A percentile compares a stretch with the other conserved stretches of the same genome.
phyloP scores from a whole-genome alignment of 768 basidiomycete genomes.

The Boletus subcaerulescens region DNA sequence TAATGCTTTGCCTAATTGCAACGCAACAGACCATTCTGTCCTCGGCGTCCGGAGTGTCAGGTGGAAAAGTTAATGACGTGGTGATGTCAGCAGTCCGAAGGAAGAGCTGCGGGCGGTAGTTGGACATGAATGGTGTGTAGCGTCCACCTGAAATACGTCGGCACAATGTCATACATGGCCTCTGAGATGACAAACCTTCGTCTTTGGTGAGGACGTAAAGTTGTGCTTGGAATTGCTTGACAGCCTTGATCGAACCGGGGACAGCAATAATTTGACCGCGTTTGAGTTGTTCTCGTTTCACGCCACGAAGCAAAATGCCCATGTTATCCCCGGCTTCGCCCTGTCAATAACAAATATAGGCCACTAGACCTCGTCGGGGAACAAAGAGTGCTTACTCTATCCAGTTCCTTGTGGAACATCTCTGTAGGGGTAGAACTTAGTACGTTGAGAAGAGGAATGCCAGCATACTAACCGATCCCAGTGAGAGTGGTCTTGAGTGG shows the following conservation, averaged over 20 bases:
- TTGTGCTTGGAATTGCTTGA: constrained; percentile 92
- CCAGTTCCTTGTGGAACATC: constrained; percentile 99
- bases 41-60: constrained; percentile 71
- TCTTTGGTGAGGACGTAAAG: constrained; percentile 59
- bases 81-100: constrained; percentile 95
- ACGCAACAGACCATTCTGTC: constrained; percentile 74
- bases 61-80: constrained; percentile 79
- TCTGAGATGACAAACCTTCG: constrained; percentile 36
- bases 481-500: constrained; percentile 90
- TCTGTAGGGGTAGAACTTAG: constrained; percentile 45
- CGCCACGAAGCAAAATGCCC: constrained; percentile 93
- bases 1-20: background rate
- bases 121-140: constrained; percentile 87
- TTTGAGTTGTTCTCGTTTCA: constrained; percentile 94
- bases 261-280: constrained; percentile 90
- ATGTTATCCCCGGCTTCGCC: constrained; percentile 99
- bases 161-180: constrained; percentile 45
- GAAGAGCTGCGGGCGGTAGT: constrained; percentile 95
- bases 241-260: constrained; percentile 90
- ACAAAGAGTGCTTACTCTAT: constrained; percentile 55
- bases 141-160: constrained; percentile 53
- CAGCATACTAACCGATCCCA: constrained; percentile 66
- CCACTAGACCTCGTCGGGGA: background rate
- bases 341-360: constrained; percentile 33
- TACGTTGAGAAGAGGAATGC: background rate